Percentiles rank a stretch among this genome's conserved stretches.
Conservation (phyloP, 169 alveolate species). For the Cryptosporidium muris region DNA sequence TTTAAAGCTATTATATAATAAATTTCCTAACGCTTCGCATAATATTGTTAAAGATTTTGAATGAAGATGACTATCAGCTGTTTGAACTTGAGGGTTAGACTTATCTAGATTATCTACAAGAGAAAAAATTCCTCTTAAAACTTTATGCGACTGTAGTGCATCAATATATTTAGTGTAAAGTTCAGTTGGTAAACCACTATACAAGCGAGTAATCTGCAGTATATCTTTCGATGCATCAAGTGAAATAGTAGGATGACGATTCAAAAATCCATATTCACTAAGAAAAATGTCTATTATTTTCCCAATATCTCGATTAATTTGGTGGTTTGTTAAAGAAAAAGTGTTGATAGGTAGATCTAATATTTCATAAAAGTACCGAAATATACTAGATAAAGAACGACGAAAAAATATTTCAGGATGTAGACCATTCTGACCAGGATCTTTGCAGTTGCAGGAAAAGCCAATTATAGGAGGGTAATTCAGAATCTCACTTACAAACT, state of each 20-base stretch:
- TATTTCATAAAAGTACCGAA: slow-evolving; percentile 17
- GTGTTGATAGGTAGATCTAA: slow-evolving; percentile 4
- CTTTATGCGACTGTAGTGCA: slow-evolving; percentile 26
- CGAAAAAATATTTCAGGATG: slow-evolving; percentile 45
- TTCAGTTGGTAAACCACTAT: slow-evolving; percentile 2
- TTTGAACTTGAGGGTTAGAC: neutral
- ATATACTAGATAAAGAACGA: slow-evolving; percentile 19
- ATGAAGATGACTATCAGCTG: neutral
- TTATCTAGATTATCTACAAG: neutral
- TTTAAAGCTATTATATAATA: slow-evolving; percentile 1
- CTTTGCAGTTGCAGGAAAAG: slow-evolving; percentile 34
- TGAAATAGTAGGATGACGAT: slow-evolving; percentile 9
- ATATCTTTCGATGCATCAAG: slow-evolving; percentile 22
- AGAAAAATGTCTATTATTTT: slow-evolving; percentile 21
- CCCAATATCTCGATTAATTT: slow-evolving; percentile 13
- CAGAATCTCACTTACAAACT: slow-evolving; percentile 20
- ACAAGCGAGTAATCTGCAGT: neutral
- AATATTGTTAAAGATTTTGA: slow-evolving; percentile 16
- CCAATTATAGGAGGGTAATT: neutral
- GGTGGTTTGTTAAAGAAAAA: neutral
- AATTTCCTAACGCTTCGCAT: slow-evolving; percentile 46
- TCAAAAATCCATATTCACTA: slow-evolving; percentile 30
- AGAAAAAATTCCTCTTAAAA: slow-evolving; percentile 1
- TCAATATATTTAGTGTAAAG: slow-evolving; percentile 3
- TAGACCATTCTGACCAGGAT: slow-evolving; percentile 18